Conservation (phyloP, 352 stramenopile genomes). For the Globisporangium middletonii region DNA sequence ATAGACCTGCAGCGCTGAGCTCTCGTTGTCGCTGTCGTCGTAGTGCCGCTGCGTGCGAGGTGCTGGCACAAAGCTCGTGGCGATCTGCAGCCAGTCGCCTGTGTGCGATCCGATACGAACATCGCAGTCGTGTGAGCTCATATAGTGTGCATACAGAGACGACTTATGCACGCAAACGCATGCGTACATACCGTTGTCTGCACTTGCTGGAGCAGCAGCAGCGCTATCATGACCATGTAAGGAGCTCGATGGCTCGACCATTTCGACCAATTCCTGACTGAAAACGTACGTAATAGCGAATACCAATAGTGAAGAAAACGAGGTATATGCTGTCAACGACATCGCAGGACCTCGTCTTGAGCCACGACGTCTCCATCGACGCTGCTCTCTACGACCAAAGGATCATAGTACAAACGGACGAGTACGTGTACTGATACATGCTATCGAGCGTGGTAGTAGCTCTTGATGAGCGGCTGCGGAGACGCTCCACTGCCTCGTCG, state of each 20-base stretch:
- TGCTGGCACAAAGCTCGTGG: constrained; percentile 7
- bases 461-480: neutral
- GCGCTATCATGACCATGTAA: too few relatives aligned
- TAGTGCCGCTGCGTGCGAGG: neutral
- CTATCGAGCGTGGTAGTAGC: neutral
- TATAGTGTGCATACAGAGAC: too few relatives aligned
- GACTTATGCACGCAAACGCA: too few relatives aligned
- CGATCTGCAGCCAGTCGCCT: constrained; percentile 9
- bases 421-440: neutral
- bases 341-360: neutral
- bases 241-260: too few relatives aligned
- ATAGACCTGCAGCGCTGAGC: constrained; percentile 10
- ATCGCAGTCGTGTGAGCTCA: too few relatives aligned
- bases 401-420: too few relatives aligned
- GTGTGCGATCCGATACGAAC: neutral
- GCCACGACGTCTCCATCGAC: neutral
- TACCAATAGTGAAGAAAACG: neutral
- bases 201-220: neutral
- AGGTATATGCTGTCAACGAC: neutral
- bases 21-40: constrained; percentile 1
- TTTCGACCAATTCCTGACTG: too few relatives aligned
- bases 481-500: too few relatives aligned
- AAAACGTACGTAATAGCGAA: too few relatives aligned
- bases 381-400: too few relatives aligned
- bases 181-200: neutral